A percentile compares a stretch with the other conserved stretches of the same genome.
phyloP scores from a whole-genome alignment of 208 protist genomes.

The Leishmania arabica region DNA sequence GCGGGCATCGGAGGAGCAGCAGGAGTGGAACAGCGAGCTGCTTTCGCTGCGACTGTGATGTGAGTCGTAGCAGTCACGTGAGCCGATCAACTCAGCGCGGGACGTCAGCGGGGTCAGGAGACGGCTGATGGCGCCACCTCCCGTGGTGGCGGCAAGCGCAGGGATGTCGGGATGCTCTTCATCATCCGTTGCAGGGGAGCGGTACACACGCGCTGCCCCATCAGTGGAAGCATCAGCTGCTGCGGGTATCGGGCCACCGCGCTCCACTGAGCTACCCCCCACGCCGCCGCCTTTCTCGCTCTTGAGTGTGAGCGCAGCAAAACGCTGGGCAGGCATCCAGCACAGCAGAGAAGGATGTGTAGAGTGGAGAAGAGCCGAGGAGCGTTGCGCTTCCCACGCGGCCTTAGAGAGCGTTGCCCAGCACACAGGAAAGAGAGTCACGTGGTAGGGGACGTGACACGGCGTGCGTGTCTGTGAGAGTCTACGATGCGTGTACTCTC shows the following conservation, averaged over 20 bases:
- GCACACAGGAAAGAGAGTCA: neutral
- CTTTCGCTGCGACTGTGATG: conserved; percentile 14
- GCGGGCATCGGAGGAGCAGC: conserved; percentile 2
- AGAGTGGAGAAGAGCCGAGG: neutral
- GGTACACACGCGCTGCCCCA: neutral
- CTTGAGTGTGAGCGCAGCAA: neutral
- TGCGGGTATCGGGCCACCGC: neutral
- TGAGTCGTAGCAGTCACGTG: neutral
- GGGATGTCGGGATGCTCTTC: neutral
- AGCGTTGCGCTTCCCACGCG: neutral
- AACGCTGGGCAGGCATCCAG: neutral
- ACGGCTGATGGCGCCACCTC: neutral
- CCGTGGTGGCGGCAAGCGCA: neutral
- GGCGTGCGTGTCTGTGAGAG: neutral
- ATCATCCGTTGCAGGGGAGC: neutral
- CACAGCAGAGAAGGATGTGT: neutral
- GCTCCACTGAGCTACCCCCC: neutral
- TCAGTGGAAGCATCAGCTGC: neutral
- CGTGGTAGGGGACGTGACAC: neutral
- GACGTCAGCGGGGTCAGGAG: neutral
- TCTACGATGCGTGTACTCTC: neutral
- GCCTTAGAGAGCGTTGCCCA: neutral
- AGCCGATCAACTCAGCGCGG: neutral
- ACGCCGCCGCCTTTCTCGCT: neutral
- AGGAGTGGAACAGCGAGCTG: conserved; percentile 6